A percentile compares a stretch with the other conserved stretches of the same genome.
Conservation (phyloP, 352 stramenopile species). For the Phytophthora fragariae region DNA sequence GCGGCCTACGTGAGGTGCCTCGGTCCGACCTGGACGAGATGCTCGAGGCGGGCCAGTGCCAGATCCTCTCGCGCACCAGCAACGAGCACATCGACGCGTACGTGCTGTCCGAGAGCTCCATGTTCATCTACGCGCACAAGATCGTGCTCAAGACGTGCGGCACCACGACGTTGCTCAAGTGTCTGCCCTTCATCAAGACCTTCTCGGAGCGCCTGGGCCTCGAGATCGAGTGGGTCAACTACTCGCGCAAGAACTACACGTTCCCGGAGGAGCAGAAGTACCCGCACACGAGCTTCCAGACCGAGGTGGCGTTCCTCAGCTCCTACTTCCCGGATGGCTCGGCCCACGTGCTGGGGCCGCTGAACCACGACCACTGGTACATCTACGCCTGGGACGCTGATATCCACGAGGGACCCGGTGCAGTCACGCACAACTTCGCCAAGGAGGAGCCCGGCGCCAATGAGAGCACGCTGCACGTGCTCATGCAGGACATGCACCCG, state of each 20-base stretch:
- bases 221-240: constrained; percentile 98
- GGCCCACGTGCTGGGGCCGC: constrained; percentile 91
- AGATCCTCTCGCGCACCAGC: constrained; percentile 96
- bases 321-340: constrained; percentile 87
- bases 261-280: constrained; percentile 98
- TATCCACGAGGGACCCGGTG: constrained; percentile 53
- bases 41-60: constrained; percentile 95
- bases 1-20: constrained; percentile 92
- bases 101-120: constrained; percentile 96
- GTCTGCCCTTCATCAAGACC: constrained; percentile 87
- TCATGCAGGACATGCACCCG: constrained; percentile 90
- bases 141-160: constrained; percentile 99
- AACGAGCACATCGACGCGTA: constrained; percentile 98
- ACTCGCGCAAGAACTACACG: constrained; percentile 99
- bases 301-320: constrained; percentile 97
- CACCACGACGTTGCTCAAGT: constrained; percentile 98
- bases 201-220: constrained; percentile 90
- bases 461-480: constrained; percentile 83
- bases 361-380: constrained; percentile 99
- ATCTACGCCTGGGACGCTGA: constrained; percentile 98
- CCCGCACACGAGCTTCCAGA: constrained; percentile 96
- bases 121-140: constrained; percentile 99
- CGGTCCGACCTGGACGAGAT: constrained; percentile 94
- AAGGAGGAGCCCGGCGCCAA: constrained; percentile 37
- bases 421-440: constrained; percentile 21